Conservation (phyloP, 805 yeast genomes). For the Starmerella floricola region DNA sequence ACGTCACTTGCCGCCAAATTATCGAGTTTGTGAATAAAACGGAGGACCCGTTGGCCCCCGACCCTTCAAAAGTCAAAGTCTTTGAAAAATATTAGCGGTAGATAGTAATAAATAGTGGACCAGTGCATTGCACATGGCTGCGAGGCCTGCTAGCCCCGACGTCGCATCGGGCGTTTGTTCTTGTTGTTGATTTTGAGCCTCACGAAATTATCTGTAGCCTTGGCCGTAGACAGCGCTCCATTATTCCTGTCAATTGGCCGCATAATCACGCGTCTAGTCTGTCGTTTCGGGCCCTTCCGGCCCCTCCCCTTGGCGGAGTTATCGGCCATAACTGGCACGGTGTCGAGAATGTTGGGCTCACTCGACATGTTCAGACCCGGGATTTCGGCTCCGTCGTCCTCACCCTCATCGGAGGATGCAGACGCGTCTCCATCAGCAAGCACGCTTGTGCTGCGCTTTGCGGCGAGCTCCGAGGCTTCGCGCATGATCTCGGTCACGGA, state of each 20-base stretch:
- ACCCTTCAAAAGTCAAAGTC: constrained; percentile 1
- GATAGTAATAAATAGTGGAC: background rate
- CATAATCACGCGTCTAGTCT: constrained; percentile 17
- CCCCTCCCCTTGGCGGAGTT: background rate
- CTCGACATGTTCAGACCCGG: background rate
- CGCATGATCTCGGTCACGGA: constrained; percentile 14
- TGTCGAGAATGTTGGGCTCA: background rate
- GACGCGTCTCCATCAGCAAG: background rate
- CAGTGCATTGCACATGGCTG: background rate
- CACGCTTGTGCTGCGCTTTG: background rate
- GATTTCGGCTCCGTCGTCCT: background rate
- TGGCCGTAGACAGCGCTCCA: constrained; percentile 6
- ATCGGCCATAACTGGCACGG: background rate
- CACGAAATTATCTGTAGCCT: constrained; percentile 16
- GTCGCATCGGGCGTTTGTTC: constrained; percentile 3
- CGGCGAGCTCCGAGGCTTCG: constrained; percentile 10
- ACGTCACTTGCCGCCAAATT: background rate
- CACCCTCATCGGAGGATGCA: background rate
- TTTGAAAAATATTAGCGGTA: constrained; percentile 2
- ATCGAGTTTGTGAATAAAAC: background rate
- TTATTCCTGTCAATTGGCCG: constrained; percentile 10
- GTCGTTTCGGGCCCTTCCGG: constrained; percentile 17
- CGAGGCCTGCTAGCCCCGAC: too few relatives aligned
- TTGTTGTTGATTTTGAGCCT: constrained; percentile 17
- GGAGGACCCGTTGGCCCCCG: constrained; percentile 9